Evolutionary conservation across 163 green algal genomes (phyloP).

Genomic region (Scenedesmus sp.): DNA sequence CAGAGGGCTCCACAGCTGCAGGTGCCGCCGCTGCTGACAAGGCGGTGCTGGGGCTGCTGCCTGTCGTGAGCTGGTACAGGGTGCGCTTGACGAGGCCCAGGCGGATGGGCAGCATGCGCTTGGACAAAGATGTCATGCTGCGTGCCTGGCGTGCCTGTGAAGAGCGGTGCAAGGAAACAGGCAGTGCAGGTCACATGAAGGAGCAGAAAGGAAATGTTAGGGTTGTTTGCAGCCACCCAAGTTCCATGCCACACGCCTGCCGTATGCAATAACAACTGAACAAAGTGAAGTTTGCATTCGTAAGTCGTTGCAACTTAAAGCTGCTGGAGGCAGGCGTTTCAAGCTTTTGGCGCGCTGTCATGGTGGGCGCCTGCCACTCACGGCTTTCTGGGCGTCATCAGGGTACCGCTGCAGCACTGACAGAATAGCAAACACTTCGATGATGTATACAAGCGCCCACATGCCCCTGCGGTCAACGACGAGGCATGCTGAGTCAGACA

Average conservation of each 20-base stretch:
- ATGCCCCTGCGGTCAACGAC: constrained; percentile 54
- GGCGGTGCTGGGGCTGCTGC: neutral
- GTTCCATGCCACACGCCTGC: neutral
- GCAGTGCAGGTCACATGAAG: neutral
- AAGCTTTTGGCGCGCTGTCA: neutral
- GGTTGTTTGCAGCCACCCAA: neutral
- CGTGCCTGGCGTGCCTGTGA: constrained; percentile 58
- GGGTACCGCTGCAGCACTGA: constrained; percentile 68
- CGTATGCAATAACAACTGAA: neutral
- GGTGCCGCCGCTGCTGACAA: neutral
- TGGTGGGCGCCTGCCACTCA: constrained; percentile 24
- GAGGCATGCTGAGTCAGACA: neutral
- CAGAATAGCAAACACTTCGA: constrained; percentile 74
- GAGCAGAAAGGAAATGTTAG: neutral
- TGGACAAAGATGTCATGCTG: constrained; percentile 67
- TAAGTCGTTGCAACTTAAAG: no score
- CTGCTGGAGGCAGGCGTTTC: constrained; percentile 13
- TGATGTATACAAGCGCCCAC: constrained; percentile 72
- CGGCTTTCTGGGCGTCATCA: constrained; percentile 59
- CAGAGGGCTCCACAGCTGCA: neutral
- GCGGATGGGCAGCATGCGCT: constrained; percentile 71
- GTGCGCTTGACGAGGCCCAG: constrained; percentile 63
- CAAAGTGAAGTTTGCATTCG: neutral
- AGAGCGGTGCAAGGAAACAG: neutral
- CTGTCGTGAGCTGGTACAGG: constrained; percentile 53